Evolutionary conservation across 1,139 yeast genomes (phyloP).

Genomic region (Debaryomyces subglobosus): DNA sequence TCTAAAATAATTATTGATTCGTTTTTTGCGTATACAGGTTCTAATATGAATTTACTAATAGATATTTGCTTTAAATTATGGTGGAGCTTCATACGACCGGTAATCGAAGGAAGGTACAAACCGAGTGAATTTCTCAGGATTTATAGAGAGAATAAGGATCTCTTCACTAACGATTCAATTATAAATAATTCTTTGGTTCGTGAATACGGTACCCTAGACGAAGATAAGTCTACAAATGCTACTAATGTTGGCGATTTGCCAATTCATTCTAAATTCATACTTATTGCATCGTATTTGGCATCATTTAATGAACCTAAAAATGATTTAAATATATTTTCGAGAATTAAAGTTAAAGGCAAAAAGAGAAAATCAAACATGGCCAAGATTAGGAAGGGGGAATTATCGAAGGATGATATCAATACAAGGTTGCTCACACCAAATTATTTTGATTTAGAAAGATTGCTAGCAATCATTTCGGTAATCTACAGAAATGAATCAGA

Average conservation of each 20-base stretch:
- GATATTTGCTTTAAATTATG: slow-evolving; percentile 51
- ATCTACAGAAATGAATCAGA: slow-evolving; percentile 49
- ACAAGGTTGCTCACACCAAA: slow-evolving; percentile 60
- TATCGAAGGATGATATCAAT: slow-evolving; percentile 51
- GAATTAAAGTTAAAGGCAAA: slow-evolving; percentile 51
- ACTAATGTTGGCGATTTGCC: slow-evolving; percentile 47
- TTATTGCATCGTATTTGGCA: slow-evolving; percentile 72
- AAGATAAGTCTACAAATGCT: slow-evolving; percentile 20
- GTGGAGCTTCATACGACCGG: slow-evolving; percentile 52
- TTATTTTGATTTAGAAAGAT: slow-evolving; percentile 66
- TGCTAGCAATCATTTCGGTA: slow-evolving; percentile 66
- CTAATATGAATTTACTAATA: slow-evolving; percentile 47
- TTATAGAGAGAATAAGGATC: slow-evolving; percentile 44
- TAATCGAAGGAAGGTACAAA: slow-evolving; percentile 32
- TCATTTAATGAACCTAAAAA: slow-evolving; percentile 63
- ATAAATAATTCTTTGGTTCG: slow-evolving; percentile 36
- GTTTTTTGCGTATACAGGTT: slow-evolving; percentile 54
- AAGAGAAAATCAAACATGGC: slow-evolving; percentile 31
- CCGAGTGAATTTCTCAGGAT: slow-evolving; percentile 48
- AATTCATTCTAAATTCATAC: slow-evolving; percentile 56
- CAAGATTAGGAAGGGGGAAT: slow-evolving; percentile 37
- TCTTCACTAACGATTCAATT: slow-evolving; percentile 46
- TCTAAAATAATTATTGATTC: slow-evolving; percentile 56
- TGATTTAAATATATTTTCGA: slow-evolving; percentile 64
- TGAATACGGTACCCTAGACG: slow-evolving; percentile 28